A percentile compares a stretch with the other conserved stretches of the same genome.
phyloP scores from a whole-genome alignment of 73 alveolate species.

The Paramecium tetraurelia region DNA sequence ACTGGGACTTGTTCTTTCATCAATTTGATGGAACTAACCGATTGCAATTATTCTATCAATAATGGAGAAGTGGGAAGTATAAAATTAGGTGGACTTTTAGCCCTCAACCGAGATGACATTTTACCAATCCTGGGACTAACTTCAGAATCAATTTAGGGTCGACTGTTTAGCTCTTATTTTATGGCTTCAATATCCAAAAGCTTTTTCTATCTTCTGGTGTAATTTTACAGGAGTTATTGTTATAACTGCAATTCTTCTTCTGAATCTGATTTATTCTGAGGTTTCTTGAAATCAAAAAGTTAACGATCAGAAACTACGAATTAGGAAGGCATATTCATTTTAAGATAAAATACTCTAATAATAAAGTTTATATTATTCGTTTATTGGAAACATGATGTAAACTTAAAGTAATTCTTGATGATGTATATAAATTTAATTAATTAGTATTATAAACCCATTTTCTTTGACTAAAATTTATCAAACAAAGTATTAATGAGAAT shows the following conservation, averaged over 20 bases:
- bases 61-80: background rate
- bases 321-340: background rate
- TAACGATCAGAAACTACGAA: background rate
- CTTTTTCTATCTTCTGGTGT: background rate
- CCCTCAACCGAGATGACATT: background rate
- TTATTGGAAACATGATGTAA: background rate
- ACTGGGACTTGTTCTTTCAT: background rate
- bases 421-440: background rate
- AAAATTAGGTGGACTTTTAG: background rate
- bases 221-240: background rate
- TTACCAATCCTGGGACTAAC: background rate
- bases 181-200: background rate
- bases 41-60: background rate
- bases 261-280: background rate
- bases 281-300: background rate
- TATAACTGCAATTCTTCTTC: background rate
- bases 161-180: background rate
- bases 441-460: background rate
- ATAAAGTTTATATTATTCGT: no score
- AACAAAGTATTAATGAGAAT: background rate
- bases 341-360: background rate
- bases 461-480: background rate
- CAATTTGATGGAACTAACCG: background rate
- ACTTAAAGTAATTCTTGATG: background rate
- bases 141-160: background rate